These are phyloP conservation scores for Tetradesmus obliquus DNA, from an alignment of 139 green algal genomes.

Conservation along the genomic window DNA sequence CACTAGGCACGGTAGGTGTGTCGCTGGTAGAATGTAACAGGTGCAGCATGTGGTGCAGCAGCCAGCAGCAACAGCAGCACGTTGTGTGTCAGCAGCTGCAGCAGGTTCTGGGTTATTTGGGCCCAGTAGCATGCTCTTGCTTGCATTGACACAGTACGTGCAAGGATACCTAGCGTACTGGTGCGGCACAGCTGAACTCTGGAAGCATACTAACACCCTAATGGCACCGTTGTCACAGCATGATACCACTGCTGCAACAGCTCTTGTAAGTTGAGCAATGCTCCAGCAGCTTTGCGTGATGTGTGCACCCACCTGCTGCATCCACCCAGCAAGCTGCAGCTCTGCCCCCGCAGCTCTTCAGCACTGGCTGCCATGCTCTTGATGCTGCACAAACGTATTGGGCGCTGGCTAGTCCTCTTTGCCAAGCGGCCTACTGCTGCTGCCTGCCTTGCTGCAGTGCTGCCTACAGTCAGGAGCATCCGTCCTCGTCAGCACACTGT, in stretches of 20 bases:
- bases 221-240: background rate
- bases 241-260: background rate
- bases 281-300: background rate
- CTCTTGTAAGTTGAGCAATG: background rate
- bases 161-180: background rate
- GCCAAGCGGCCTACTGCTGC: background rate
- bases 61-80: background rate
- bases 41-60: background rate
- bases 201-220: background rate
- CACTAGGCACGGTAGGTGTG: constrained; percentile 57
- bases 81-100: background rate
- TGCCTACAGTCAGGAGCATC: background rate
- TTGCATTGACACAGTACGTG: background rate
- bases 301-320: constrained; percentile 26
- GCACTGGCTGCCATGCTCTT: background rate
- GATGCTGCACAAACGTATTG: background rate
- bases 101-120: too few species aligned
- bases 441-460: background rate
- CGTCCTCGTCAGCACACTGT: background rate
- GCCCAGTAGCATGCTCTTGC: too few species aligned
- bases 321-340: constrained; percentile 28
- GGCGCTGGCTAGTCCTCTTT: background rate
- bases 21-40: constrained; percentile 51
- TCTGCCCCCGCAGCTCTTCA: background rate
- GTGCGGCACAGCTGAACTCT: background rate